These are phyloP conservation scores for Tremella yokohamensis DNA, from an alignment of 768 basidiomycete genomes.

Conservation along the genomic window DNA sequence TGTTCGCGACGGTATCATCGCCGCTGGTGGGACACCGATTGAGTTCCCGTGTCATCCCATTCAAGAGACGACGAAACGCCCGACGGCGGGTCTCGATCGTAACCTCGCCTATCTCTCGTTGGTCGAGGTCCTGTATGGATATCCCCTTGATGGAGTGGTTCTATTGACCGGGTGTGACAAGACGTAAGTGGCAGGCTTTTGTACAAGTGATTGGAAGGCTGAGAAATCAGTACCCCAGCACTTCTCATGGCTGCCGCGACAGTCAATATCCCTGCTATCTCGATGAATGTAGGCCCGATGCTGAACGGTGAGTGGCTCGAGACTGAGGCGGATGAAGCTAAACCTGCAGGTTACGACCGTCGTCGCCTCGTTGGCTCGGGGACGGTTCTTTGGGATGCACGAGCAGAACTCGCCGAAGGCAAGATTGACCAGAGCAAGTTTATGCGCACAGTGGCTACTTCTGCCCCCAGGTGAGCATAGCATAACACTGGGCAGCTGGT, in stretches of 20 bases:
- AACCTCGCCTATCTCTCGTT: slow-evolving; percentile 47
- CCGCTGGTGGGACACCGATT: slow-evolving; percentile 48
- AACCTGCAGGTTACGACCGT: slow-evolving; percentile 34
- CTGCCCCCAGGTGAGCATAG: slow-evolving; percentile 36
- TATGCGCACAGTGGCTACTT: slow-evolving; percentile 36
- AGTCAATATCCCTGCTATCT: slow-evolving; percentile 48
- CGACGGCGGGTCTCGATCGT: slow-evolving; percentile 47
- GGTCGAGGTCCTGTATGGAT: slow-evolving; percentile 48
- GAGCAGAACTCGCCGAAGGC: slow-evolving; percentile 34
- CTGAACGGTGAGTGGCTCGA: slow-evolving; percentile 38
- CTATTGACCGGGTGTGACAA: slow-evolving; percentile 46
- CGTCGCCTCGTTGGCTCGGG: slow-evolving; percentile 41
- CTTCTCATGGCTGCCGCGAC: slow-evolving; percentile 48
- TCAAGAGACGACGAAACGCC: slow-evolving; percentile 48
- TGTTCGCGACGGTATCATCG: slow-evolving; percentile 50
- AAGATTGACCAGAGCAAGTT: slow-evolving; percentile 40
- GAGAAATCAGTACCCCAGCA: slow-evolving; percentile 39
- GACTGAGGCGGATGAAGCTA: too few relatives aligned
- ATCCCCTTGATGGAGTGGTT: slow-evolving; percentile 50
- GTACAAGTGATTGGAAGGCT: not conserved
- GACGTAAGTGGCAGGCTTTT: slow-evolving; percentile 23
- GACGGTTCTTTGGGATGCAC: slow-evolving; percentile 42
- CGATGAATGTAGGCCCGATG: slow-evolving; percentile 50
- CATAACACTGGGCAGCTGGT: not conserved
- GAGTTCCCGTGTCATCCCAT: slow-evolving; percentile 52